Base-by-base conservation (phyloP, 768 basidiomycete species). In the Dioszegia crocea region DNA sequence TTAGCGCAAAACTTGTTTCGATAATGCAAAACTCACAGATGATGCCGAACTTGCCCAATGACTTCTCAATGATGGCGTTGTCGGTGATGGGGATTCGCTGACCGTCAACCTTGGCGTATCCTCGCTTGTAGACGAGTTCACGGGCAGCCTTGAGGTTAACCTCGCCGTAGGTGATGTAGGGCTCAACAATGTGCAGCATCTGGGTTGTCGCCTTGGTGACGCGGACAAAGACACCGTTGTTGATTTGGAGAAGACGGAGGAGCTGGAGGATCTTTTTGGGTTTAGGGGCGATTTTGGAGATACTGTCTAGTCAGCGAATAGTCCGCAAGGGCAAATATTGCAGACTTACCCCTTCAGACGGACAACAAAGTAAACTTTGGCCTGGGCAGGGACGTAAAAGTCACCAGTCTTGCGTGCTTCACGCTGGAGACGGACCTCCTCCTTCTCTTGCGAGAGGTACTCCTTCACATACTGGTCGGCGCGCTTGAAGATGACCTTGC, bases 271-370 rank as follows among this genome's bases (percentile, higher is more conserved):
- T 97, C 84, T 99, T 99, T 77, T 92, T 88, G 74, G 96, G 96
- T 81, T 99, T 99, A 60, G 96, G 96, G 56, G 96, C 91, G 76
- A 99, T 96, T 78, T 98, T 91, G 80, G 97, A 98, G 83, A 99
- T 92, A 94, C 96, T 92, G 66, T 10, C 26, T 5, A 4, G 45
- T 17, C 19, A 51, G 29, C 55, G 16, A 4, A 39, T 16, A 6
- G 17, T 2, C 17, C 3, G 39, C 3, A n/a, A 19, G 17, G 36
- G 63, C 27, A 21, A n/a, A 17, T n/a, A 3, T 6, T 6, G 14
- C n/a, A 9, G 14, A 83, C 89, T 77, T 74, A 93, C 91, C 91
- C 94, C 78, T 91, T 88, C 77, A 98, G 91, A 80, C 96, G 87
- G 74, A 99, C 81, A 68, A 99, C 94, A 68, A 99, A 98, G 84